A percentile compares a stretch with the other conserved stretches of the same genome.
Conservation (phyloP, 352 stramenopile species). For the Phytophthora hybrid region DNA sequence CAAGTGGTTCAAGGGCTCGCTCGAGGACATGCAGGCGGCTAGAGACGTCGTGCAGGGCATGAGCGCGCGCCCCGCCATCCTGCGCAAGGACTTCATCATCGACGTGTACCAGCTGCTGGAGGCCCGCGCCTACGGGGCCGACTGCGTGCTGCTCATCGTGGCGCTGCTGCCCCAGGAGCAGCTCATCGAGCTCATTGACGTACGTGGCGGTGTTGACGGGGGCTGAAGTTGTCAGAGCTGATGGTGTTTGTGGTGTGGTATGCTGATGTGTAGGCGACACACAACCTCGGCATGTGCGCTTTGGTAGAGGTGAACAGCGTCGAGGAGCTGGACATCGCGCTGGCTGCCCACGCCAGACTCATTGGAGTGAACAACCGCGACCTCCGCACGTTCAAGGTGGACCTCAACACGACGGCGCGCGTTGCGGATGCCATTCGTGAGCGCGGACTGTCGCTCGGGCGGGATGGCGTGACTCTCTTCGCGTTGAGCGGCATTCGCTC, state of each 20-base stretch:
- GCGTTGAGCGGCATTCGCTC: constrained; percentile 97
- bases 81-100: constrained; percentile 97
- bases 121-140: constrained; percentile 93
- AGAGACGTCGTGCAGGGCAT: constrained; percentile 59
- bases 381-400: constrained; percentile 98
- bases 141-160: constrained; percentile 98
- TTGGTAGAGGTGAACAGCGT: constrained; percentile 98
- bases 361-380: constrained; percentile 99
- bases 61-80: constrained; percentile 67
- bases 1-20: constrained; percentile 97
- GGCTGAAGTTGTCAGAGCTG: constrained; percentile 2
- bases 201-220: constrained; percentile 18
- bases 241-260: not conserved
- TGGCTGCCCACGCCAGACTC: constrained; percentile 91
- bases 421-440: constrained; percentile 87
- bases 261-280: constrained; percentile 65
- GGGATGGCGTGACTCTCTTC: constrained; percentile 88
- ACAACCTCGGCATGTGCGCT: constrained; percentile 95
- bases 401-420: constrained; percentile 95
- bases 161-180: constrained; percentile 82
- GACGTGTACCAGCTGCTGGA: constrained; percentile 96
- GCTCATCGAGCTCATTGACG: constrained; percentile 70
- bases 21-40: constrained; percentile 86
- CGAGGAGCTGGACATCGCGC: constrained; percentile 94
- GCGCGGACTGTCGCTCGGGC: constrained; percentile 73